Evolutionary conservation across 768 basidiomycete genomes (phyloP), one percentile per base, ranked within the genome.

Genomic region (Postia placenta): DNA sequence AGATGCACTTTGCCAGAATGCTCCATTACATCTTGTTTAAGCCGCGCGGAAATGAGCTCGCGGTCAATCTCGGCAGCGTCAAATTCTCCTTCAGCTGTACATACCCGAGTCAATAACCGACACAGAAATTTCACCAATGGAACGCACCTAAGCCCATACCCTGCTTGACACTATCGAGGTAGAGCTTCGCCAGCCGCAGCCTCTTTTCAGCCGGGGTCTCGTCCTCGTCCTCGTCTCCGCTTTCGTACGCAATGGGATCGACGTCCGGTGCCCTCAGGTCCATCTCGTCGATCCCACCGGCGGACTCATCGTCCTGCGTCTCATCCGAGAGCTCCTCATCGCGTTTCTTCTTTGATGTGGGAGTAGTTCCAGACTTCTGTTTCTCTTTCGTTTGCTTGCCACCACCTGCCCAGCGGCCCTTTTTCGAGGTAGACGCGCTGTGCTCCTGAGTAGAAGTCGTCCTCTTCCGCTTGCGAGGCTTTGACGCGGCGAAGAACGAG

Each of bases 41-140:
- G 73, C 48, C 96, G 74, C 17, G 92, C 77, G 38, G 88, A 88
- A 53, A 99, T 89, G 53, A 97, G 74, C 56, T 97, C 95, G 58
- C 81, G 80, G 73, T 99, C 96, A 23, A 98, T 83, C 57, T 97
- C 94, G 1, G 90, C 93, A 4, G 96, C 96, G 63, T 99, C 95
- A 54, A 83, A 93, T 53, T 92, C 92, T 27, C 87, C 90, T 22
- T 93, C 93, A 50, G 83, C 91, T 80, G 52, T 20, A 43, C 22
- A 27, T n/a, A 35, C n/a, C n/a, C n/a, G n/a, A n/a, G 33, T 9
- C 9, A 35, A n/a, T 35, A 27, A 27, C 11, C 1, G 12, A 6
- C 27, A 35, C 25, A 27, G 28, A 6, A 24, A 15, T 36, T 7
- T 9, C 11, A 3, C 36, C 30, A 27, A 25, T 2, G 17, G 15